A percentile compares a stretch with the other conserved stretches of the same genome.
Evolutionary conservation across 768 basidiomycete genomes (phyloP).

Genomic region (Mycena belliarum): DNA sequence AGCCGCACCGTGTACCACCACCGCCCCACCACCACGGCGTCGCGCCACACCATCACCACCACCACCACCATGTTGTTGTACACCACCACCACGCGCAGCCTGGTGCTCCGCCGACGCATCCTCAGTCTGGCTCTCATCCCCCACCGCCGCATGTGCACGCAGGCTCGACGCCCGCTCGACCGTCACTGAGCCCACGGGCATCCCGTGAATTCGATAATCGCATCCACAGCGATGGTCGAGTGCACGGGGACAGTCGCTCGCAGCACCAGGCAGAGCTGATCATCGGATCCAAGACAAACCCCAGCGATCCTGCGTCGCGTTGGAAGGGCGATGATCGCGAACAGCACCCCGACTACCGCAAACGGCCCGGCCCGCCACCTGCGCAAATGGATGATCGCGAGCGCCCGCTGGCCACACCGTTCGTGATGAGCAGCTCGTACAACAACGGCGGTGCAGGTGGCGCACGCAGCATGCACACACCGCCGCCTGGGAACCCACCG

Average conservation of each 20-base stretch:
- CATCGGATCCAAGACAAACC: slow-evolving; percentile 42
- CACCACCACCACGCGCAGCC: slow-evolving; percentile 49
- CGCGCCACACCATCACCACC: slow-evolving; percentile 47
- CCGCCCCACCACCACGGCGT: slow-evolving; percentile 34
- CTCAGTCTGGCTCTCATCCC: slow-evolving; percentile 24
- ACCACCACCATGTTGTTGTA: slow-evolving; percentile 42
- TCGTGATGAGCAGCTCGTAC: slow-evolving; percentile 52
- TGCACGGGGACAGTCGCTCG: slow-evolving; percentile 31
- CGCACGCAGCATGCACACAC: slow-evolving; percentile 22
- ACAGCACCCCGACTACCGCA: slow-evolving; percentile 29
- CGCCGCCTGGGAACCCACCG: slow-evolving; percentile 27
- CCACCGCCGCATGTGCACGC: slow-evolving; percentile 16
- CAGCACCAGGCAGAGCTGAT: slow-evolving; percentile 54
- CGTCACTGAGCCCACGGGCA: slow-evolving; percentile 24
- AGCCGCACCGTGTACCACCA: slow-evolving; percentile 28
- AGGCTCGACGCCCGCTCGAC: slow-evolving; percentile 12
- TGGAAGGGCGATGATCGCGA: slow-evolving; percentile 41
- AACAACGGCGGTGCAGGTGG: slow-evolving; percentile 28
- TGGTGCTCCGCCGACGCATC: slow-evolving; percentile 41
- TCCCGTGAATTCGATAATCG: slow-evolving; percentile 23
- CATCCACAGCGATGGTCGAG: slow-evolving; percentile 17
- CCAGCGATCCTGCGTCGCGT: slow-evolving; percentile 31
- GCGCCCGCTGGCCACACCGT: slow-evolving; percentile 53
- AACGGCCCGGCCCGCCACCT: slow-evolving; percentile 33
- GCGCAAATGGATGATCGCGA: slow-evolving; percentile 50